Evolutionary conservation across 2,329 filamentous ascomycete genomes (phyloP).

Genomic region (Neurospora sp.): DNA sequence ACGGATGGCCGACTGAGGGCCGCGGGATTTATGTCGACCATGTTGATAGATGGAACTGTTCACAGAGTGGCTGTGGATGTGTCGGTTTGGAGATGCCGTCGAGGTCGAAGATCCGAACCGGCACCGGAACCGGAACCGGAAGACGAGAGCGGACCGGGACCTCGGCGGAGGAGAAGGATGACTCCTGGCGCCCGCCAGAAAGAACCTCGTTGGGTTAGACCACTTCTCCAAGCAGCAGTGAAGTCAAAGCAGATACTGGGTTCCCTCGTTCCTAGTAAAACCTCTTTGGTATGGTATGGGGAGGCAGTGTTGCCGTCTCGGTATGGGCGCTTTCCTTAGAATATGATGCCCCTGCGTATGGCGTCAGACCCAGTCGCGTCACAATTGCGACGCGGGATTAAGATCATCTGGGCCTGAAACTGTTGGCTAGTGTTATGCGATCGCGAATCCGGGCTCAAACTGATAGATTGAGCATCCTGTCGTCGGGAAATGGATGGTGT

Average conservation of each 20-base stretch:
- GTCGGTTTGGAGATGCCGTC: slow-evolving; percentile 6
- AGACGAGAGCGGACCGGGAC: slow-evolving; percentile 1
- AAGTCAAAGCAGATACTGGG: neutral
- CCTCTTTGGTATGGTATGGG: neutral
- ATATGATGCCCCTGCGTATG: neutral
- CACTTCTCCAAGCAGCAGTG: neutral
- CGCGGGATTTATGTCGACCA: slow-evolving; percentile 64
- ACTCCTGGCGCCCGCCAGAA: neutral
- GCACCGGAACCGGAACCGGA: slow-evolving; percentile 6
- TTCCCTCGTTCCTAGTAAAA: neutral
- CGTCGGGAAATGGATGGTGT: slow-evolving; percentile 30
- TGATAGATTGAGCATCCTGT: slow-evolving; percentile 35
- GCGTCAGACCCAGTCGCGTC: slow-evolving; percentile 31
- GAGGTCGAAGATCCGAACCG: slow-evolving; percentile 14
- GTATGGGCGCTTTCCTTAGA: neutral
- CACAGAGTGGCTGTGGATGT: slow-evolving; percentile 10
- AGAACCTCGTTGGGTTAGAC: neutral
- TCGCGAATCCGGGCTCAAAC: slow-evolving; percentile 27
- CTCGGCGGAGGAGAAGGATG: neutral
- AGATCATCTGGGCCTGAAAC: slow-evolving; percentile 35
- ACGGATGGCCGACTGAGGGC: slow-evolving; percentile 52
- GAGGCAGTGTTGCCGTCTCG: neutral
- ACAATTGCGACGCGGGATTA: slow-evolving; percentile 32
- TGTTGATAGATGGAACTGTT: slow-evolving; percentile 23
- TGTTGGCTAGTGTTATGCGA: slow-evolving; percentile 30